These are phyloP conservation scores for Eucalyptus erythrocorys DNA, from an alignment of 345 rosid genomes.

Conservation along the genomic window DNA sequence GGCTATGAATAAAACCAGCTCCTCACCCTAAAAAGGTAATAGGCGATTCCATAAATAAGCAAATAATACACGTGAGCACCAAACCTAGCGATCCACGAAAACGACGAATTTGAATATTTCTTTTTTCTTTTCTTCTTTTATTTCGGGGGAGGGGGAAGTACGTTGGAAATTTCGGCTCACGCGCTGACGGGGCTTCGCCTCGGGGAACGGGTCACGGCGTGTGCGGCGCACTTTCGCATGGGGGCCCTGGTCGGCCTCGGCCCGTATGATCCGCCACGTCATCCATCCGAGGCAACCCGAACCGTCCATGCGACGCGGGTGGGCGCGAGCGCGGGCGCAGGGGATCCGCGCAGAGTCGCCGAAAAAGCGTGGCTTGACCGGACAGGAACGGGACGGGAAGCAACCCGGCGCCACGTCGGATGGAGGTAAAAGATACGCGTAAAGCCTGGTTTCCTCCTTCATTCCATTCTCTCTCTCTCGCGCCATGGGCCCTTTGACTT, in stretches of 20 bases:
- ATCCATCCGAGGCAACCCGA: not conserved
- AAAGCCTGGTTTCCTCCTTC: not conserved
- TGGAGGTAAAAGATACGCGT: not conserved
- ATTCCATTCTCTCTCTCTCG: not conserved
- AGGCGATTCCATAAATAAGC: not conserved
- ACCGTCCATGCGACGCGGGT: not conserved
- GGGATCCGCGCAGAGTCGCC: not conserved
- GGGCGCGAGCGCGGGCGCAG: not conserved
- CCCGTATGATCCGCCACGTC: not conserved
- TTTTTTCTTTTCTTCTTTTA: not conserved
- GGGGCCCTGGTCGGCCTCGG: not conserved
- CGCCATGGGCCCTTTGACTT: not conserved
- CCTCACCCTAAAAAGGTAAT: not conserved
- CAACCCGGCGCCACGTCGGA: not conserved
- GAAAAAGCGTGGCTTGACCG: not conserved
- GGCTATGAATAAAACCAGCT: not conserved
- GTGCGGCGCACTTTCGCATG: not conserved
- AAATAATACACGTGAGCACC: not conserved
- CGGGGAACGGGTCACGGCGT: not conserved
- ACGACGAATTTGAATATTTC: not conserved
- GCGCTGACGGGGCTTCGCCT: not conserved
- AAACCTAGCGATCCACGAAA: not conserved
- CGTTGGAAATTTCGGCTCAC: not conserved
- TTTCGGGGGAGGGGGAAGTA: too few relatives aligned
- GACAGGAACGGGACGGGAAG: not conserved